Percentiles rank a stretch among this genome's conserved stretches.
phyloP scores from a whole-genome alignment of 257 asterid genomes.

The Knoxia roxburghii region DNA sequence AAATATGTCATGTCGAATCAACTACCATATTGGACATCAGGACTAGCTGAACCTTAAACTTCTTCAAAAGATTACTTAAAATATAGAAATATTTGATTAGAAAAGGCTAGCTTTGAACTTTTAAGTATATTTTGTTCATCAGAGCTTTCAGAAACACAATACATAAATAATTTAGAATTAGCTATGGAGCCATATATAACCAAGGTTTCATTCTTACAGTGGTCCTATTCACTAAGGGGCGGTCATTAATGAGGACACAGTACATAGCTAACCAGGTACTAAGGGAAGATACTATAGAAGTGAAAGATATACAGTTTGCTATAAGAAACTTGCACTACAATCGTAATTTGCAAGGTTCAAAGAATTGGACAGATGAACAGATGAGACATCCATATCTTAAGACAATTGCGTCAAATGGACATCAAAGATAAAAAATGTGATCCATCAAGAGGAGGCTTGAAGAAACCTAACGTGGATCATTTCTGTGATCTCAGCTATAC shows the following conservation, averaged over 20 bases:
- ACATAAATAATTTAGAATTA: neutral
- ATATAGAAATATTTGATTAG: neutral
- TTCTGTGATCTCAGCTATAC: conserved; percentile 92
- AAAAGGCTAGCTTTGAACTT: too few species aligned
- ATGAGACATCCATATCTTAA: neutral
- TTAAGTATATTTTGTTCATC: neutral
- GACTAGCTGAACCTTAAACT: neutral
- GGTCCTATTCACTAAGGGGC: neutral
- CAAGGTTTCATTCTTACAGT: too few species aligned
- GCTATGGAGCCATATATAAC: too few species aligned
- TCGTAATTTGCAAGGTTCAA: neutral
- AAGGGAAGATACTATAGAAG: neutral
- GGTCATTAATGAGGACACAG: neutral
- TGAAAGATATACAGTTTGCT: neutral
- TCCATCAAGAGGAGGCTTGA: neutral
- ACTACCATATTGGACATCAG: neutral
- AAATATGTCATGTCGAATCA: neutral
- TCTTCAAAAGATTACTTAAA: neutral
- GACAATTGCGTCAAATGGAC: too few species aligned
- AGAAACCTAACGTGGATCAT: conserved; percentile 83
- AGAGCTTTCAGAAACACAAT: neutral
- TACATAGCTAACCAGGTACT: neutral
- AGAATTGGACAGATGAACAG: neutral
- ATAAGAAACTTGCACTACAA: neutral
- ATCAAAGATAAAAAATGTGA: neutral